Evolutionary conservation across 1,284 basidiomycete species (phyloP).

Genomic region (Boletellus sp.): DNA sequence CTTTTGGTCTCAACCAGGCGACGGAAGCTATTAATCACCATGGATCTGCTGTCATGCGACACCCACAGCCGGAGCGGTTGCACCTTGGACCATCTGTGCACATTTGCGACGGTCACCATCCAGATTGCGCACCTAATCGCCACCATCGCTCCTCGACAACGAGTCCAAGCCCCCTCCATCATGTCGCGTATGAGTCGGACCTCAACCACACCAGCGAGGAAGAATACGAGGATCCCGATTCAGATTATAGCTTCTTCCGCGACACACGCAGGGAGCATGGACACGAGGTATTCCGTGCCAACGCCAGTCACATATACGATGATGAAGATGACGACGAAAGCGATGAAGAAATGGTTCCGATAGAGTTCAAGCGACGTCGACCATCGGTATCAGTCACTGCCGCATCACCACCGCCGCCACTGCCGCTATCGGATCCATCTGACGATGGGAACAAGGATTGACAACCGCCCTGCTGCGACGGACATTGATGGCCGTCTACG

Average conservation of each 20-base stretch:
- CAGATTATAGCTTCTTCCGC: slow-evolving; percentile 35
- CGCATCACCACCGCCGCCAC: slow-evolving; percentile 27
- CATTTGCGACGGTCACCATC: slow-evolving; percentile 24
- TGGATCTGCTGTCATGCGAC: slow-evolving; percentile 21
- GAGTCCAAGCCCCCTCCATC: slow-evolving; percentile 44
- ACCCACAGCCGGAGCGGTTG: slow-evolving; percentile 31
- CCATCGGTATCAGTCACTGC: slow-evolving; percentile 33
- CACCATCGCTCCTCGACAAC: slow-evolving; percentile 34
- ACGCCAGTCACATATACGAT: slow-evolving; percentile 32
- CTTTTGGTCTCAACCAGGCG: slow-evolving; percentile 33
- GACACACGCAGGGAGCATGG: slow-evolving; percentile 26
- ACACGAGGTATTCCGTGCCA: slow-evolving; percentile 24
- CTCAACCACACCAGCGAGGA: slow-evolving; percentile 27
- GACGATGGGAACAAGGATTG: slow-evolving; percentile 7
- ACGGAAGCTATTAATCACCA: slow-evolving; percentile 26
- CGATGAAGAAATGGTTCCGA: slow-evolving; percentile 31
- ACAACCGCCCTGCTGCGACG: not conserved
- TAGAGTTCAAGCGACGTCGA: slow-evolving; percentile 37
- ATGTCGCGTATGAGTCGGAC: slow-evolving; percentile 35
- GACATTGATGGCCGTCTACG: slow-evolving; percentile 13
- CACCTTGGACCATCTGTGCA: slow-evolving; percentile 20
- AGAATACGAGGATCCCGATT: slow-evolving; percentile 32
- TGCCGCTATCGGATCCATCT: slow-evolving; percentile 18
- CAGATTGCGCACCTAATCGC: slow-evolving; percentile 26
- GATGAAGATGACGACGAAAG: slow-evolving; percentile 37